Evolutionary conservation across 352 stramenopile species (phyloP).

Genomic region (Chrysophaeum taylorii): DNA sequence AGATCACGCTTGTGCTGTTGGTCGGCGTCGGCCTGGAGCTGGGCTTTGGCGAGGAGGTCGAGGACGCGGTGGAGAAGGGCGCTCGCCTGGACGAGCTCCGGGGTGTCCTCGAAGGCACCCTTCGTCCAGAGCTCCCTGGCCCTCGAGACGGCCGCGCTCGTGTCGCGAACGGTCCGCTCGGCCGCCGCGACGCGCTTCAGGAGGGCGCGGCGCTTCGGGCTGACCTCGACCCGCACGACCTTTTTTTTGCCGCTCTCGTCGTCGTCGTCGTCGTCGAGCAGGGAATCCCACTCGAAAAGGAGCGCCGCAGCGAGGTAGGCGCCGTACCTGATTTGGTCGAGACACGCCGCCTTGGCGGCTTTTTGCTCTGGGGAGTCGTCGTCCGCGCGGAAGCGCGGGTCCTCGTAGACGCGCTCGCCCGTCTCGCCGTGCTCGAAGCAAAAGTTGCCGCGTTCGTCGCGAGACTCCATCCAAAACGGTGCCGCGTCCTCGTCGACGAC

Average conservation of each 20-base stretch:
- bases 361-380: background rate
- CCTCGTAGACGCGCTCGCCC: constrained; percentile 13
- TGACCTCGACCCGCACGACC: background rate
- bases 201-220: background rate
- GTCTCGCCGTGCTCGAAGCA: constrained; percentile 20
- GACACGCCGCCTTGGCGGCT: constrained; percentile 10
- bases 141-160: background rate
- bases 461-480: background rate
- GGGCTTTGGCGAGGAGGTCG: background rate
- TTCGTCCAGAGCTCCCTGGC: background rate
- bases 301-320: constrained; percentile 13
- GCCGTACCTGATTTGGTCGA: constrained; percentile 13
- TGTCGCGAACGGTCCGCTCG: background rate
- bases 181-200: background rate
- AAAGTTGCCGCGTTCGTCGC: constrained; percentile 7
- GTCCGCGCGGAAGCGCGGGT: constrained; percentile 14
- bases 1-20: background rate
- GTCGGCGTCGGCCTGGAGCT: background rate
- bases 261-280: background rate
- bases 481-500: constrained; percentile 4
- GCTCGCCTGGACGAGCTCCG: background rate
- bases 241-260: background rate
- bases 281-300: constrained; percentile 10
- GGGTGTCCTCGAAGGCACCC: background rate
- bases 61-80: background rate